Evolutionary conservation across 192 early-diverging fungal genomes (phyloP).

Genomic region (Backusella mclennaniae): DNA sequence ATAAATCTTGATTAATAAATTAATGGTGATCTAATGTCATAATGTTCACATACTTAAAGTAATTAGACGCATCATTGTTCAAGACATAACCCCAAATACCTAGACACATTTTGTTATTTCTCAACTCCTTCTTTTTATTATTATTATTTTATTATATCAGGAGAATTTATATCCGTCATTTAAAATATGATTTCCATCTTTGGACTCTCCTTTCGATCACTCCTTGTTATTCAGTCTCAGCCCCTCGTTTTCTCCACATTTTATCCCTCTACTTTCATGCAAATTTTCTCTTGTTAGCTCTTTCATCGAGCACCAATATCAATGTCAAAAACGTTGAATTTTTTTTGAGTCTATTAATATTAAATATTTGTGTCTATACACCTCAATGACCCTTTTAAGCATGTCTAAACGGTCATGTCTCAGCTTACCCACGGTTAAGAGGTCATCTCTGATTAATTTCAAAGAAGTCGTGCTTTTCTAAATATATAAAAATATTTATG

Average conservation of each 20-base stretch:
- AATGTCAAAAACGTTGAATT: not conserved
- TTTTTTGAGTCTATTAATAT: not conserved
- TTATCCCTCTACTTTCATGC: conserved; percentile 5
- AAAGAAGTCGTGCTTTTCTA: not conserved
- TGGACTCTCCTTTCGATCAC: not conserved
- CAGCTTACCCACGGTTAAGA: not conserved
- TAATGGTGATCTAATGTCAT: not conserved
- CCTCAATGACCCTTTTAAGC: not conserved
- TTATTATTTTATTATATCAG: not conserved
- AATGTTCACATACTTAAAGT: not conserved
- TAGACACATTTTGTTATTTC: not conserved
- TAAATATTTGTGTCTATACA: not conserved
- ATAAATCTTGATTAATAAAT: not conserved
- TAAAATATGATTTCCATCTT: conserved; percentile 3
- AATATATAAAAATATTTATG: not conserved
- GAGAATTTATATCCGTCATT: conserved; percentile 5
- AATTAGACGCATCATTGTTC: not conserved
- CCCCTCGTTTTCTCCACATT: conserved; percentile 2
- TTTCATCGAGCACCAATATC: not conserved
- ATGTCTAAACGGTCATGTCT: not conserved
- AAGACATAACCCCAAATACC: not conserved
- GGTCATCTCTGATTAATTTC: not conserved
- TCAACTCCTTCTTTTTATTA: not conserved
- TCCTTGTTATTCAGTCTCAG: not conserved
- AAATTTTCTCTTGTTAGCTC: not conserved